Evolutionary conservation across 805 yeast genomes (phyloP).

Genomic region (Yamadazyma tumulicola): DNA sequence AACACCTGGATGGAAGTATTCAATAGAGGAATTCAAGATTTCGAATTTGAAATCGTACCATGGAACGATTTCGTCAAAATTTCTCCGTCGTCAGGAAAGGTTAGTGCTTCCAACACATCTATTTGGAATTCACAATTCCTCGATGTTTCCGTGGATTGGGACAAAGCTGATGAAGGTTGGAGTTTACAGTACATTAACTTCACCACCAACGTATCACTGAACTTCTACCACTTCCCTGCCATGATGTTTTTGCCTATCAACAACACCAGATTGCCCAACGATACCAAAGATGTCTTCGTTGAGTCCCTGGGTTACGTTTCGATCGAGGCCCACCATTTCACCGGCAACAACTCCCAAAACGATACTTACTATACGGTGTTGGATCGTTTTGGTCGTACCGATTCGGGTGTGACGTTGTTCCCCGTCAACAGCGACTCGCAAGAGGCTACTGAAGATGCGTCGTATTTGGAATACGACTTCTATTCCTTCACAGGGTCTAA

Average conservation of each 20-base stretch:
- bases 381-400: slow-evolving; percentile 14
- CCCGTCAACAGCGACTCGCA: slow-evolving; percentile 15
- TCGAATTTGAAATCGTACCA: slow-evolving; percentile 12
- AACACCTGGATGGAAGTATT: slow-evolving; percentile 14
- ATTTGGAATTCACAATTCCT: slow-evolving; percentile 15
- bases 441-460: slow-evolving; percentile 9
- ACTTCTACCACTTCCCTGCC: slow-evolving; percentile 9
- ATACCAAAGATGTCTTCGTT: slow-evolving; percentile 11
- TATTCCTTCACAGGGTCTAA: slow-evolving; percentile 15
- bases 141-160: slow-evolving; percentile 16
- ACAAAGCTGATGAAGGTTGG: slow-evolving; percentile 12
- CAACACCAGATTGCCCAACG: slow-evolving; percentile 9
- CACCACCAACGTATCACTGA: slow-evolving; percentile 9
- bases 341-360: slow-evolving; percentile 8
- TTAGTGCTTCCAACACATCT: slow-evolving; percentile 12
- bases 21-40: slow-evolving; percentile 16
- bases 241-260: slow-evolving; percentile 13
- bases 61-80: slow-evolving; percentile 11
- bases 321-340: slow-evolving; percentile 16
- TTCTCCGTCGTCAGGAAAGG: slow-evolving; percentile 9
- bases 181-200: slow-evolving; percentile 12
- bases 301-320: slow-evolving; percentile 14
- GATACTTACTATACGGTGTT: slow-evolving; percentile 10
- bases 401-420: slow-evolving; percentile 15
- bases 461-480: slow-evolving; percentile 16